Percentiles rank a stretch among this genome's conserved stretches.
Conservation (phyloP, 1,284 basidiomycete genomes). For the Lentinula novae-zelandiae region DNA sequence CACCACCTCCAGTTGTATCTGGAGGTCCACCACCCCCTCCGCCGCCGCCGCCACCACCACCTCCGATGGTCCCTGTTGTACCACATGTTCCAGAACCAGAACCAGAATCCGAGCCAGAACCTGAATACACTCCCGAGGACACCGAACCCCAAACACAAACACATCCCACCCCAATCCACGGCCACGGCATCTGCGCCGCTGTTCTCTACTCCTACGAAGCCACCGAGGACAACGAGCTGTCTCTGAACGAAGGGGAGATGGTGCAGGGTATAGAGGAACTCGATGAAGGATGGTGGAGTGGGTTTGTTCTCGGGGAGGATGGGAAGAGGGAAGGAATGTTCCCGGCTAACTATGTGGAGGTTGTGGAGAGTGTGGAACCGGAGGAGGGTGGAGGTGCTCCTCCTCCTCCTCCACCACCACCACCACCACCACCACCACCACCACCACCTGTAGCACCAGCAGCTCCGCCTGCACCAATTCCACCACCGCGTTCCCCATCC, state of each 20-base stretch:
- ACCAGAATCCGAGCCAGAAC: neutral
- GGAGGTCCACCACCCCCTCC: constrained; percentile 7
- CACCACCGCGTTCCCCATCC: neutral
- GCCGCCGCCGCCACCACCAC: constrained; percentile 29
- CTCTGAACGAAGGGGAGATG: constrained; percentile 75
- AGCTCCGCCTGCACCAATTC: constrained; percentile 24
- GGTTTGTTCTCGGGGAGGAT: constrained; percentile 41
- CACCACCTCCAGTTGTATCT: no score
- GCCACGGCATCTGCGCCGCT: constrained; percentile 38
- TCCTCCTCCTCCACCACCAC: constrained; percentile 34
- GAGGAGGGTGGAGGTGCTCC: constrained; percentile 12
- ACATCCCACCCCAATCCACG: constrained; percentile 17
- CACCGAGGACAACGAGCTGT: constrained; percentile 83
- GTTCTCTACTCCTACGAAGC: constrained; percentile 45
- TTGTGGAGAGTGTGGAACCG: constrained; percentile 43
- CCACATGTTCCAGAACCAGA: no score
- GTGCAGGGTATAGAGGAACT: constrained; percentile 67
- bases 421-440: constrained; percentile 21
- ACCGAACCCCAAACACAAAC: no score
- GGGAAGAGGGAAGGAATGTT: constrained; percentile 70
- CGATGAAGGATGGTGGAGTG: constrained; percentile 88
- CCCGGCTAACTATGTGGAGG: constrained; percentile 84
- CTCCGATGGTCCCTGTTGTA: neutral
- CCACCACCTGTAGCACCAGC: constrained; percentile 25
- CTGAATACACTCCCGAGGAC: constrained; percentile 17